A percentile compares a stretch with the other conserved stretches of the same genome.
Conservation (phyloP, 768 basidiomycete genomes). For the Pisolithus orientalis region DNA sequence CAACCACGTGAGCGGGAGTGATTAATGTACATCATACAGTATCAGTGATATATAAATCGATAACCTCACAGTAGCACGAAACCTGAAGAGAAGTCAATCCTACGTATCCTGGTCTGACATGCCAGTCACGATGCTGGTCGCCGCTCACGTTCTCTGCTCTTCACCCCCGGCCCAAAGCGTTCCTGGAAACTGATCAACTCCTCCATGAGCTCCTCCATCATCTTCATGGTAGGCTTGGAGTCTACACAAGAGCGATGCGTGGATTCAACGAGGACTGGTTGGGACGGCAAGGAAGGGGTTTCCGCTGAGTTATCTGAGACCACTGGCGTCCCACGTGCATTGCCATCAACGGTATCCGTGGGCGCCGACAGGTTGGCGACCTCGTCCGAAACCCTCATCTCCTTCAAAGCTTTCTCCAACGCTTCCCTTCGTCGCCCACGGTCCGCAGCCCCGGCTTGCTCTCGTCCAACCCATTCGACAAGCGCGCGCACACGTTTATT, state of each 20-base stretch:
- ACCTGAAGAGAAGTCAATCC: too few relatives aligned
- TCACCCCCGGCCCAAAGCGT: conserved; percentile 61
- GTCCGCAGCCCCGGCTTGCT: conserved; percentile 72
- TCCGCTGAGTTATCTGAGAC: conserved; percentile 22
- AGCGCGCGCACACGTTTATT: conserved; percentile 87
- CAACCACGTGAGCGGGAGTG: neutral
- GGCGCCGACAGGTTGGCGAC: conserved; percentile 6
- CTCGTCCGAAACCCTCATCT: conserved; percentile 7
- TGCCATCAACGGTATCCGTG: conserved; percentile 11
- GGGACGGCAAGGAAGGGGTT: conserved; percentile 10
- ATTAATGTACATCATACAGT: conserved; percentile 5
- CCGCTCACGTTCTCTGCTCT: conserved; percentile 48
- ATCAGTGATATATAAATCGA: neutral
- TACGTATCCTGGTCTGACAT: too few relatives aligned
- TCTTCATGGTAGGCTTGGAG: conserved; percentile 51
- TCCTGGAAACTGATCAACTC: conserved; percentile 88
- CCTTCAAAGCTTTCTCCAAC: conserved; percentile 47
- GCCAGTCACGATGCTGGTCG: conserved; percentile 31
- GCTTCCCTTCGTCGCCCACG: conserved; percentile 64
- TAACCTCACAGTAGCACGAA: too few relatives aligned
- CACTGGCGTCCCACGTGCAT: conserved; percentile 26
- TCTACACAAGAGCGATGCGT: conserved; percentile 4
- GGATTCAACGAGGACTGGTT: conserved; percentile 5
- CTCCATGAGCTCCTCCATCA: conserved; percentile 90
- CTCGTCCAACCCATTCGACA: conserved; percentile 90